Conservation (phyloP, 768 basidiomycete species). For the Mrakia hoshinonis region DNA sequence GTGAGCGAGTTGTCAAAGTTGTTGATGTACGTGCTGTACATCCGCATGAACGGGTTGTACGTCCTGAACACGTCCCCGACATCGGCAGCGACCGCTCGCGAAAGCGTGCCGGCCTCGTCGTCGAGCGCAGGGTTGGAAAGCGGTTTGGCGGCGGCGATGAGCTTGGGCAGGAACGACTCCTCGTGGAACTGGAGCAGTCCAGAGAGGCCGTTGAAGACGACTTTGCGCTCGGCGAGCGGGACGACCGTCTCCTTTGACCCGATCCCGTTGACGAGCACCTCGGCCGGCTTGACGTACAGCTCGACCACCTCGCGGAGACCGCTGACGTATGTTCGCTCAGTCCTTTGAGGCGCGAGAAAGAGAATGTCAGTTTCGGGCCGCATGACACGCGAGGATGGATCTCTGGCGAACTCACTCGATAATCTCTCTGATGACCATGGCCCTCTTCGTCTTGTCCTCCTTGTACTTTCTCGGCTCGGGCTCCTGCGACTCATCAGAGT, state of each 20-base stretch:
- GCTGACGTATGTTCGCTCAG: constrained; percentile 88
- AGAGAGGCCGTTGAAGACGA: constrained; percentile 87
- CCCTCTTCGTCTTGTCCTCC: constrained; percentile 77
- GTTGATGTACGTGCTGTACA: constrained; percentile 98
- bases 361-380: neutral
- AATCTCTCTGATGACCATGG: constrained; percentile 80
- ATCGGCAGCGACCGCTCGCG: constrained; percentile 61
- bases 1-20: constrained; percentile 90
- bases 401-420: constrained; percentile 62
- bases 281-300: constrained; percentile 85
- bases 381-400: no score
- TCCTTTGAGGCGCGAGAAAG: constrained; percentile 46
- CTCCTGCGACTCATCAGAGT: constrained; percentile 7
- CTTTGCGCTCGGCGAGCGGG: constrained; percentile 72
- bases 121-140: constrained; percentile 57
- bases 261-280: constrained; percentile 60
- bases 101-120: constrained; percentile 61
- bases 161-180: constrained; percentile 81
- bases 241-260: constrained; percentile 68
- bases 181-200: constrained; percentile 84
- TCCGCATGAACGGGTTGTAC: constrained; percentile 95
- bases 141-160: constrained; percentile 67
- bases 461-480: constrained; percentile 60
- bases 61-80: constrained; percentile 84
- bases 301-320: constrained; percentile 88